These are phyloP conservation scores for Suhomyces terraborum DNA, from an alignment of 1,139 yeast genomes.

Conservation along the genomic window DNA sequence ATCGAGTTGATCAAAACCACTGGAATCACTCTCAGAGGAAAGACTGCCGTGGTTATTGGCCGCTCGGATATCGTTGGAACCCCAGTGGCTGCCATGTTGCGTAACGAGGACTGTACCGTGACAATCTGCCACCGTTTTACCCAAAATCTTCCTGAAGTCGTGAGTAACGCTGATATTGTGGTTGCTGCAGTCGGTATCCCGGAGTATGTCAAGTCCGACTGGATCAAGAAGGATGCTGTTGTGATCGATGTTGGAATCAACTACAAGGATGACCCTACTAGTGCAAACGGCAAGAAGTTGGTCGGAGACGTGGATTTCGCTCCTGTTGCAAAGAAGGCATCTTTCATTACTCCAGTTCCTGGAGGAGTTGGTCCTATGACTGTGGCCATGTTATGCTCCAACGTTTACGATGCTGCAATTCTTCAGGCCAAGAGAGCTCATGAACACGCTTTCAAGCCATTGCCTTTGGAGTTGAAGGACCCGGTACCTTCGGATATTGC, in stretches of 20 bases:
- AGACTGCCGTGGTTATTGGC: slow-evolving; percentile 91
- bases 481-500: slow-evolving; percentile 96
- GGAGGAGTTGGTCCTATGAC: slow-evolving; percentile 99
- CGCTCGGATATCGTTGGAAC: slow-evolving; percentile 96
- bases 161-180: slow-evolving; percentile 80
- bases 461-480: slow-evolving; percentile 60
- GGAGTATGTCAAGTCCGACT: slow-evolving; percentile 78
- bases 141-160: slow-evolving; percentile 48
- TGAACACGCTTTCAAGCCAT: slow-evolving; percentile 53
- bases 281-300: slow-evolving; percentile 75
- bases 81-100: slow-evolving; percentile 84
- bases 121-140: slow-evolving; percentile 71
- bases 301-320: slow-evolving; percentile 94
- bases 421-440: slow-evolving; percentile 52
- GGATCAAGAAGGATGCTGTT: slow-evolving; percentile 83
- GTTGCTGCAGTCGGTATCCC: slow-evolving; percentile 92
- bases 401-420: slow-evolving; percentile 67
- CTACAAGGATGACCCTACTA: slow-evolving; percentile 65
- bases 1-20: slow-evolving; percentile 68
- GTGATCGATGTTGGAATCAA: slow-evolving; percentile 98
- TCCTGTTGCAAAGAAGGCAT: slow-evolving; percentile 64
- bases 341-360: slow-evolving; percentile 91
- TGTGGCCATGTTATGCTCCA: slow-evolving; percentile 82
- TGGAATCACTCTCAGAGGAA: slow-evolving; percentile 59
- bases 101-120: slow-evolving; percentile 81